Percentiles rank a stretch among this genome's conserved stretches.
Conservation (phyloP, 2,329 filamentous ascomycete genomes). For the Aspergillus vadensis region DNA sequence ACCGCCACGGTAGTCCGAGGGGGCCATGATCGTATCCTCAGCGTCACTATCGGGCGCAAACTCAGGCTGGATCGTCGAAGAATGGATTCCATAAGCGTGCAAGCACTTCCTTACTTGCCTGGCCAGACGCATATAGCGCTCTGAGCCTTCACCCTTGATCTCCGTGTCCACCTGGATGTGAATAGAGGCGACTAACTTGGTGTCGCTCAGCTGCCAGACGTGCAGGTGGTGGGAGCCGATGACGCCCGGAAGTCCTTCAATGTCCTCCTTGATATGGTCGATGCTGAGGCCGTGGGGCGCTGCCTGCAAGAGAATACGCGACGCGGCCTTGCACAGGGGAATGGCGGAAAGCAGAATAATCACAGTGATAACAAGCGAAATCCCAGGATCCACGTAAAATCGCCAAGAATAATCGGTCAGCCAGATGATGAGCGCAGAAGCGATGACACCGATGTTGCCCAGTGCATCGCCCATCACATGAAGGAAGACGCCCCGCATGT, state of each 20-base stretch:
- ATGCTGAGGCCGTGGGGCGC: constrained; percentile 86
- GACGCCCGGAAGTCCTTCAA: constrained; percentile 79
- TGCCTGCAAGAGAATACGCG: constrained; percentile 87
- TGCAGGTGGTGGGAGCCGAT: constrained; percentile 93
- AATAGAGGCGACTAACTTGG: constrained; percentile 88
- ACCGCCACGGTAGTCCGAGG: constrained; percentile 26
- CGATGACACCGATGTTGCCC: constrained; percentile 52
- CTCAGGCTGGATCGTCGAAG: constrained; percentile 95
- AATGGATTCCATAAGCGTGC: constrained; percentile 95
- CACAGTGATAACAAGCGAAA: constrained; percentile 90
- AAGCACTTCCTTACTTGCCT: constrained; percentile 81
- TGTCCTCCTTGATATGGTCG: constrained; percentile 89
- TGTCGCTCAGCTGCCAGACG: constrained; percentile 96
- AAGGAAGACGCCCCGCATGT: constrained; percentile 79
- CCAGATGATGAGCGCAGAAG: constrained; percentile 84
- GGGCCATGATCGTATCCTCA: constrained; percentile 31
- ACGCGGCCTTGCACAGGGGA: constrained; percentile 54
- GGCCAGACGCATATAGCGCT: constrained; percentile 87
- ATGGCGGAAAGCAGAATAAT: constrained; percentile 61
- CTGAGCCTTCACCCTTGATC: constrained; percentile 75
- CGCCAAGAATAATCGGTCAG: constrained; percentile 78
- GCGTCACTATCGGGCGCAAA: constrained; percentile 51
- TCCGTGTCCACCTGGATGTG: constrained; percentile 92
- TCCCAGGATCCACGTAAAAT: constrained; percentile 85
- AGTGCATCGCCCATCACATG: constrained; percentile 58